Evolutionary conservation across 208 protist species (phyloP), one percentile per base, ranked within the genome.

Genomic region (Phytomonas serpens): DNA sequence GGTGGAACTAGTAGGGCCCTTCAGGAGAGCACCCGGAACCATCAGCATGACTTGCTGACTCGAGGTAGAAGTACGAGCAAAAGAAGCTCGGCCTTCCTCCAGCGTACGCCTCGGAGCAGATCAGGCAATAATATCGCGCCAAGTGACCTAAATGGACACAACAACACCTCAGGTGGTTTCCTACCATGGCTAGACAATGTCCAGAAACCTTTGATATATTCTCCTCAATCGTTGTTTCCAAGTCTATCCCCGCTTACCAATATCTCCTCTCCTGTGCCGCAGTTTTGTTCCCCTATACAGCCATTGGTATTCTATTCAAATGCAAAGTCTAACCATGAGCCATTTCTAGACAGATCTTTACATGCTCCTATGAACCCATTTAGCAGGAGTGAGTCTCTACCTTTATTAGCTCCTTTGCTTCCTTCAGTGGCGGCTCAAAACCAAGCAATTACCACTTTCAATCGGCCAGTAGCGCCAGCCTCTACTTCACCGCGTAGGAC

Each of bases 21-120:
- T 33, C 65, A 78, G 30, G 72, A 80, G 47, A 61, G 76, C 23
- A 57, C 74, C 9, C 61, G 30, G 27, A 47, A 77, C 1, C 75
- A 73, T 23, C 73, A 42, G 0, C 82, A 84, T 61, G 76, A 78
- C 51, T 69, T 82, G 73, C 69, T 72, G 29, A 19, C 23, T 9
- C 47, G 19, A 57, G 4, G 47, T 57, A 57, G 23, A 57, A 57
- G 10, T 57, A 57, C 19, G 16, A 11, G 47, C 23, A 27, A 9
- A 57, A 57, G 5, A 11, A 6, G 47, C 7, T 19, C 47, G 4
- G 47, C 19, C 16, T 6, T 27, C 16, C 47, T 27, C 23, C 47
- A 57, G 19, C 47, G 13, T 19, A 57, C 47, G 47, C 47, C 47
- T 57, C 47, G 47, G 23, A 23, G 4, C 16, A 27, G 2, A 27